These are phyloP conservation scores for Spongispora temasekensis DNA, from an alignment of 1,284 basidiomycete species.

Conservation along the genomic window DNA sequence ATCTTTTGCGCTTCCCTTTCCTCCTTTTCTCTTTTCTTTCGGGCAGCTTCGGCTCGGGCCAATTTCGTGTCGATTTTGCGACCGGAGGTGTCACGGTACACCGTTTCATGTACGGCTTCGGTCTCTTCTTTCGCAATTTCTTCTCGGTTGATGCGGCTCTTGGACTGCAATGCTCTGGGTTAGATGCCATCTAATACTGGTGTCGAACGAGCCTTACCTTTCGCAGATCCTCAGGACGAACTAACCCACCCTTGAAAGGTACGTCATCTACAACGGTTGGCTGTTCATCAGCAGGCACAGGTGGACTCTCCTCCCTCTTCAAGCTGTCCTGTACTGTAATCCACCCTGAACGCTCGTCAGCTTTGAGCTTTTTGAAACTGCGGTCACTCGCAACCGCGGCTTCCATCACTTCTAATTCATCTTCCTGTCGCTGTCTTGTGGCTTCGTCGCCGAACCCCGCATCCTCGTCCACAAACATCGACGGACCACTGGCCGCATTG, in stretches of 20 bases:
- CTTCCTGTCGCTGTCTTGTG: slow-evolving; percentile 41
- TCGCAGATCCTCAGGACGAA: slow-evolving; percentile 66
- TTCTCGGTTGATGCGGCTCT: slow-evolving; percentile 42
- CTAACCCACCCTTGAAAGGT: slow-evolving; percentile 72
- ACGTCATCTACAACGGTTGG: slow-evolving; percentile 56
- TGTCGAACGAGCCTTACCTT: slow-evolving; percentile 36
- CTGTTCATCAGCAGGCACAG: slow-evolving; percentile 66
- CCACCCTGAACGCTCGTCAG: slow-evolving; percentile 57
- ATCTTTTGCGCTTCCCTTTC: slow-evolving; percentile 88
- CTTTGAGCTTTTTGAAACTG: slow-evolving; percentile 73
- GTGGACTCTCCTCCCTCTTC: slow-evolving; percentile 49
- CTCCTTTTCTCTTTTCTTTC: slow-evolving; percentile 74
- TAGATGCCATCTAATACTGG: not conserved
- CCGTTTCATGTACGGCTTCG: slow-evolving; percentile 79
- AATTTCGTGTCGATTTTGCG: slow-evolving; percentile 87
- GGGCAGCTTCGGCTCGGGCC: slow-evolving; percentile 79
- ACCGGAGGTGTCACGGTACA: slow-evolving; percentile 92
- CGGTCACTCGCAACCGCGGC: slow-evolving; percentile 70
- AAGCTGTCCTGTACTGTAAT: slow-evolving; percentile 50
- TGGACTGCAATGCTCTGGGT: slow-evolving; percentile 38
- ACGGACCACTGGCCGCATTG: slow-evolving; percentile 33
- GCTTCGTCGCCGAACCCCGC: slow-evolving; percentile 56
- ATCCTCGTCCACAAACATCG: slow-evolving; percentile 68
- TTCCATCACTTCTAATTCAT: slow-evolving; percentile 56
- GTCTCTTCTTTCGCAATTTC: slow-evolving; percentile 51